Percentiles rank a stretch among this genome's conserved stretches.
Evolutionary conservation across 176 grass and related monocot species (phyloP).

Genomic region (Juncus effusus): DNA sequence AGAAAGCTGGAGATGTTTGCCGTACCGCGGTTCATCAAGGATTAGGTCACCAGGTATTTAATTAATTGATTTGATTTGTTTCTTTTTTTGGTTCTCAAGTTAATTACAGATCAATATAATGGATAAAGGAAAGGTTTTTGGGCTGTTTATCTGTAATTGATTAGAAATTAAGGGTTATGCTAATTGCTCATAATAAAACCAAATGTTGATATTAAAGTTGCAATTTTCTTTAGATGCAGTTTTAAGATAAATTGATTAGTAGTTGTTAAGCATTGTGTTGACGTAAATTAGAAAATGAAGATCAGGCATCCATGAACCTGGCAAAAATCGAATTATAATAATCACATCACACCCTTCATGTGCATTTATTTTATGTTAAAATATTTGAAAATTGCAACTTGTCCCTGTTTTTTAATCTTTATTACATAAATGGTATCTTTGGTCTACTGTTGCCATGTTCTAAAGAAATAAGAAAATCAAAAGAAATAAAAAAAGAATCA

Average conservation of each 20-base stretch:
- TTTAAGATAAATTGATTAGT: too few species aligned
- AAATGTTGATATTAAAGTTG: too few species aligned
- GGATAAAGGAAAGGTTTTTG: too few species aligned
- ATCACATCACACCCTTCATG: neutral
- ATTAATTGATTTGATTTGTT: neutral
- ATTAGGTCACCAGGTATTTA: constrained; percentile 52
- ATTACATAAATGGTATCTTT: neutral
- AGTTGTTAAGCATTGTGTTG: too few species aligned
- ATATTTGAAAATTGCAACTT: neutral
- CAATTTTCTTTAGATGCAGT: too few species aligned
- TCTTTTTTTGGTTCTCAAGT: constrained; percentile 8
- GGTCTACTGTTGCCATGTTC: neutral
- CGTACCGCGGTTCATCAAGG: constrained; percentile 68
- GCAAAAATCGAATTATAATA: neutral
- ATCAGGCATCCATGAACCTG: neutral
- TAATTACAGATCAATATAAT: neutral
- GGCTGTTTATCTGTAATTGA: too few species aligned
- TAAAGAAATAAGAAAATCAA: neutral
- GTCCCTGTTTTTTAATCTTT: neutral
- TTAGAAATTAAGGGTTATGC: too few species aligned
- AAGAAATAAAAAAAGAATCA: too few species aligned
- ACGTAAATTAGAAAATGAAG: too few species aligned
- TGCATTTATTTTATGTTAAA: constrained; percentile 2
- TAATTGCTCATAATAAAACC: too few species aligned
- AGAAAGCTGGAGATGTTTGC: constrained; percentile 80